Conservation (phyloP, 768 basidiomycete genomes). For the Leccinum boreale region DNA sequence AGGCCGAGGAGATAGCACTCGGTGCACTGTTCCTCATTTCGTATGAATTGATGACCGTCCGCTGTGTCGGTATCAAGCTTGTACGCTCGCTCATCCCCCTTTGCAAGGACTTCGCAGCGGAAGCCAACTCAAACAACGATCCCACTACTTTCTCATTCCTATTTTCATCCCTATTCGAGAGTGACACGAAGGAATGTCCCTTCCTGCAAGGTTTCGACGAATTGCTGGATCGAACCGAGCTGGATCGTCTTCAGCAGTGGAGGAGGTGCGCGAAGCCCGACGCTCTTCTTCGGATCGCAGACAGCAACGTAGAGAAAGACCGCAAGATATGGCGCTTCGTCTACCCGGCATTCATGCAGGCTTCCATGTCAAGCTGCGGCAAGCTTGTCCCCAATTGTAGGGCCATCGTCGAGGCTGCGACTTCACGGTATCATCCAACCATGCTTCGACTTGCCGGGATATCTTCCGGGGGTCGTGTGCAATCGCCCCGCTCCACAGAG, state of each 20-base stretch:
- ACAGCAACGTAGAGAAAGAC: slow-evolving; percentile 66
- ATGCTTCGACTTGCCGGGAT: slow-evolving; percentile 76
- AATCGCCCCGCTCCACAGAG: slow-evolving; percentile 44
- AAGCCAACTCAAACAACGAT: slow-evolving; percentile 29
- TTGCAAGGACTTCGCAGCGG: slow-evolving; percentile 40
- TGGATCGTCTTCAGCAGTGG: slow-evolving; percentile 66
- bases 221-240: slow-evolving; percentile 56
- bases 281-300: slow-evolving; percentile 63
- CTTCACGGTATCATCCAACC: slow-evolving; percentile 64
- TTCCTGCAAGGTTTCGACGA: slow-evolving; percentile 66
- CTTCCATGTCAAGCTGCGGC: slow-evolving; percentile 48
- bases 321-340: slow-evolving; percentile 71
- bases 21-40: slow-evolving; percentile 75
- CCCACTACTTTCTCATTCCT: slow-evolving; percentile 30
- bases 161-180: slow-evolving; percentile 54
- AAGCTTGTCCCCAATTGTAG: slow-evolving; percentile 51
- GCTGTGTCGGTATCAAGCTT: slow-evolving; percentile 60
- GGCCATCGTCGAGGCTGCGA: slow-evolving; percentile 64
- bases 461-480: slow-evolving; percentile 42
- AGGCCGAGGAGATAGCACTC: slow-evolving; percentile 62
- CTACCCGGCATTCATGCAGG: slow-evolving; percentile 62
- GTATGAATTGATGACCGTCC: slow-evolving; percentile 48
- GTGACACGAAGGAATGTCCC: slow-evolving; percentile 40
- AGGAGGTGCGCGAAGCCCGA: slow-evolving; percentile 52
- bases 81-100: slow-evolving; percentile 56